Evolutionary conservation across 2,329 filamentous ascomycete species (phyloP), one percentile per base, ranked within the genome.

Genomic region (Xylaria digitata): DNA sequence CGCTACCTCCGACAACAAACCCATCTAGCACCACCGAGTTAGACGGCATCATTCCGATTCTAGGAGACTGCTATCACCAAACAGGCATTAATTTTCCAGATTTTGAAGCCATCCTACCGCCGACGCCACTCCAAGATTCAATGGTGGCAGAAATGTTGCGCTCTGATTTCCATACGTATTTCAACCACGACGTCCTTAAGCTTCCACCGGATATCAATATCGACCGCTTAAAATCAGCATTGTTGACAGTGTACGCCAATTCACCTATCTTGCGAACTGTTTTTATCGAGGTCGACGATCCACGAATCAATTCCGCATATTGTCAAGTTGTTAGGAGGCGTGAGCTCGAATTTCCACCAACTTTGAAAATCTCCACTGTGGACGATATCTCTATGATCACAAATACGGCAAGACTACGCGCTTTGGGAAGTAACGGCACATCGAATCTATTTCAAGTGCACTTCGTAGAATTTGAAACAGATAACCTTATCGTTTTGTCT

Each of bases 41-140:
- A 0, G 52, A 74, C 2, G 52, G 75, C 2, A 71, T 77, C 0
- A 77, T 77, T 34, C 32, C 69, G 1, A 76, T 74, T 9, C 78
- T 88, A 11, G 78, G 71, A 58, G 60, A 70, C 2, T 82, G 81
- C 52, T 78, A 86, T 3, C 67, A 73, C 21, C 68, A 70, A 0
- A 75, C 75, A 3, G 79, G 75, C 0, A 72, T 79, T 23, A 65
- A 79, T 1, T 74, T 85, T 7, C 67, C 77, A 0, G 73, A 81
- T 11, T 73, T 90, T 0, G 87, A 92, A 57, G 77, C 82, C 3
- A 79, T 95, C 2, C 79, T 96, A 1, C 94, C 94, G 0, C 86
- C 90, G 0, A 97, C 94, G 0, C 90, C 94, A 6, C 83, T 97
- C 5, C 94, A 98, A 79, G 93, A 97, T 77, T 90, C 90, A 1